Evolutionary conservation across 768 basidiomycete genomes (phyloP), one percentile per base, ranked within the genome.

Genomic region (Trichaptum fuscoviolaceum): DNA sequence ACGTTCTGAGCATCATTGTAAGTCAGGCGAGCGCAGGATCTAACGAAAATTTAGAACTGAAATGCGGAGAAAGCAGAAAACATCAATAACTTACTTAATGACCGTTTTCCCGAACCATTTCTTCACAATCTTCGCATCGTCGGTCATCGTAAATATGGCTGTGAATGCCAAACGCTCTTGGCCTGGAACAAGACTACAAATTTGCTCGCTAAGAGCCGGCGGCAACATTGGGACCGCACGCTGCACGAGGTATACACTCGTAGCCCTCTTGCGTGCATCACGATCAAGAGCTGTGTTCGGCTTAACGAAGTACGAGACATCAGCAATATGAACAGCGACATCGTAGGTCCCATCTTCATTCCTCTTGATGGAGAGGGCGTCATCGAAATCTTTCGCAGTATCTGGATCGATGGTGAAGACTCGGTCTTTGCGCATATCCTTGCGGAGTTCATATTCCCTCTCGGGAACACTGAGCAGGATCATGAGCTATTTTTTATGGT

Each of bases 161-260:
- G 95, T 92, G 82, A 98, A 97, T 1, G 96, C 87, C 34, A 99
- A 85, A 63, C 96, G 89, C 65, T 99, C 97, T 67, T 87, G 83
- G 10, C 90, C 91, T 6, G 95, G 95, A 66, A 87, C 83, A 65
- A 99, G 84, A 77, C 93, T 96, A 79, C 97, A 99, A 17, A 96
- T 83, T 71, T 95, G 88, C 76, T 98, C 96, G 72, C 90, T 92
- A 58, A 99, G 80, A n/a, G 89, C 83, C 27, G 95, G 94, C 1
- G 97, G 97, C 9, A 99, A 82, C 97, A 99, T 99, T 1, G 96
- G 96, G 15, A 98, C 96, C 24, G 91, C 88, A 65, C 96, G 88
- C 76, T 99, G 97, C 27, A 99, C 88, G 58, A 99, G 90, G 74
- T 99, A 98, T 61, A 99, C 97, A 71, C 92, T 95, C 1, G 95